These are phyloP conservation scores for Starmerella floris DNA, from an alignment of 805 yeast species.

Conservation along the genomic window DNA sequence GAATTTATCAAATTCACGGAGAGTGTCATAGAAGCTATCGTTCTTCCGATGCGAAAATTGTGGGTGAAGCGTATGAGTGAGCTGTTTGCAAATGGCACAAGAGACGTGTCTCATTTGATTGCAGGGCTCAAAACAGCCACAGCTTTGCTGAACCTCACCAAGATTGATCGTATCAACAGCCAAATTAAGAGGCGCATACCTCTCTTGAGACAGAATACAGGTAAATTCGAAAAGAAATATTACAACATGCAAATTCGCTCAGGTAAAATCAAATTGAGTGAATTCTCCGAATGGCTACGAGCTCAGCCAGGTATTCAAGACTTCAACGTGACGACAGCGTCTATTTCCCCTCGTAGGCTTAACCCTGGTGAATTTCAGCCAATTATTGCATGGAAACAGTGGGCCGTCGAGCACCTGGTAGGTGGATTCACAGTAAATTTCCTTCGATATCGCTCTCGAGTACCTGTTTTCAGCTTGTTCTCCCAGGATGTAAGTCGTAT, in stretches of 20 bases:
- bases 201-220: constrained; percentile 70
- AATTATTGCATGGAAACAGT: neutral
- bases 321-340: too few relatives aligned
- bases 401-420: neutral
- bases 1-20: constrained; percentile 32
- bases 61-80: constrained; percentile 75
- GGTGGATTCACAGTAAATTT: constrained; percentile 5
- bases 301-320: neutral
- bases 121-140: constrained; percentile 68
- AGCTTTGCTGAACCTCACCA: constrained; percentile 83
- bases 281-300: constrained; percentile 1
- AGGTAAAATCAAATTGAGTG: neutral
- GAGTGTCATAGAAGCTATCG: constrained; percentile 66
- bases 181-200: constrained; percentile 80
- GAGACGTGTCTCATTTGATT: constrained; percentile 41
- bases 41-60: constrained; percentile 89
- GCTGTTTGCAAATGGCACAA: constrained; percentile 36
- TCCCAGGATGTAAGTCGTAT: constrained; percentile 7
- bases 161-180: constrained; percentile 87
- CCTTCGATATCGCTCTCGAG: too few relatives aligned
- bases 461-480: neutral
- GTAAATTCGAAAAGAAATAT: constrained; percentile 78
- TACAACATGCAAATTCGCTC: constrained; percentile 24
- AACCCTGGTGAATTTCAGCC: too few relatives aligned
- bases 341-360: too few relatives aligned